These are phyloP conservation scores for Betula pendula DNA, from an alignment of 306 rosid species.

Conservation along the genomic window DNA sequence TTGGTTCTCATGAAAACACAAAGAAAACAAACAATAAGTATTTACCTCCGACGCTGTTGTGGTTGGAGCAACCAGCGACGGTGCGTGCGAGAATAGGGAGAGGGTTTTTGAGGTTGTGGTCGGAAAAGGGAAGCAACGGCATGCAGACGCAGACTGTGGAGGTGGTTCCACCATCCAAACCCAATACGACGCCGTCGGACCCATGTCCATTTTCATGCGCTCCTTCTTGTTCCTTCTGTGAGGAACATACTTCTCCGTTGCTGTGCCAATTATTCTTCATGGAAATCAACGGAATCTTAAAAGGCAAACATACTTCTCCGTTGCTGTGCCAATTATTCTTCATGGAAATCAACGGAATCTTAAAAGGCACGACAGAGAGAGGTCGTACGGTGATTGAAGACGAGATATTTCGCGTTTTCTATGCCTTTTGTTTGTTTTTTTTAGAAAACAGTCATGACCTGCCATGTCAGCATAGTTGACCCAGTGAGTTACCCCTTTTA, in stretches of 20 bases:
- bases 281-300: not conserved
- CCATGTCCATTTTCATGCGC: not conserved
- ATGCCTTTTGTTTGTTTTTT: too few species aligned
- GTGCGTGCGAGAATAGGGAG: conserved; percentile 76
- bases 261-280: not conserved
- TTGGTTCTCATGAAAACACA: not conserved
- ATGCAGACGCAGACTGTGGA: conserved; percentile 54
- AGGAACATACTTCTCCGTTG: not conserved
- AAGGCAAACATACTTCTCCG: not conserved
- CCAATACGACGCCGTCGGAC: conserved; percentile 40
- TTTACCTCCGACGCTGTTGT: conserved; percentile 88
- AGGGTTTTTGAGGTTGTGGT: conserved; percentile 42
- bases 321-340: not conserved
- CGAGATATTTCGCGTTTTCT: too few species aligned
- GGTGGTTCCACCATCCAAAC: conserved; percentile 53
- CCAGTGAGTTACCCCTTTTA: too few species aligned
- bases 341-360: not conserved
- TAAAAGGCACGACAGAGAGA: not conserved
- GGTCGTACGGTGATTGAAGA: too few species aligned
- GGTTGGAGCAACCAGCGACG: conserved; percentile 92
- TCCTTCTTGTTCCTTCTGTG: not conserved
- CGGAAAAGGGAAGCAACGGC: conserved; percentile 34
- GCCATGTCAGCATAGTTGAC: too few species aligned
- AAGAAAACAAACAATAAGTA: not conserved
- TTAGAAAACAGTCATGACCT: too few species aligned